Conservation (phyloP, 2,329 filamentous ascomycete genomes). For the Cytospora schulzeri region DNA sequence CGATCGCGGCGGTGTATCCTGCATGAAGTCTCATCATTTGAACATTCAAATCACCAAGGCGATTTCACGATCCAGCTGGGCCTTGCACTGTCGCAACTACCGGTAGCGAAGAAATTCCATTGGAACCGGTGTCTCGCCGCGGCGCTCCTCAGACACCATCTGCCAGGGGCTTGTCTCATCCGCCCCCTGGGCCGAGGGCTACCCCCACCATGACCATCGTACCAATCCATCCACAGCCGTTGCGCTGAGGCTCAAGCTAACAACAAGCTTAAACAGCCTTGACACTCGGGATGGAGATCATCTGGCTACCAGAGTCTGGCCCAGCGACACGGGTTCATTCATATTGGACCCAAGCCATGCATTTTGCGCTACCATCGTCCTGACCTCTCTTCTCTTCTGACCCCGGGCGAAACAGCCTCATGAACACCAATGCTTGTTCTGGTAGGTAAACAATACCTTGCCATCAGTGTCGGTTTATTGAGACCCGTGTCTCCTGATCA, state of each 20-base stretch:
- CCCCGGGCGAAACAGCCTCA: constrained; percentile 19
- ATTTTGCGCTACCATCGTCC: constrained; percentile 23
- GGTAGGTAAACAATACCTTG: constrained; percentile 6
- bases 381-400: constrained; percentile 17
- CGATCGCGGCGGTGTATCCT: background rate
- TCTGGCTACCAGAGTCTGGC: background rate
- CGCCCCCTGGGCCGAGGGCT: background rate
- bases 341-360: constrained; percentile 13
- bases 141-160: constrained; percentile 25
- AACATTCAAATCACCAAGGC: background rate
- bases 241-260: constrained; percentile 15
- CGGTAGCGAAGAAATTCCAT: constrained; percentile 11
- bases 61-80: too few relatives aligned
- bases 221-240: background rate
- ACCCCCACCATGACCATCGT: background rate
- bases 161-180: constrained; percentile 28
- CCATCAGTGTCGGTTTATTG: background rate
- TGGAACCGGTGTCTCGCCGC: constrained; percentile 23
- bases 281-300: constrained; percentile 2
- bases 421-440: constrained; percentile 1
- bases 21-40: background rate
- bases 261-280: constrained; percentile 16
- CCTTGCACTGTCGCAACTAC: constrained; percentile 5
- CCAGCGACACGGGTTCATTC: background rate
- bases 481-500: constrained; percentile 2